These are phyloP conservation scores for Xylaria sp. DNA, from an alignment of 2,329 filamentous ascomycete species.

Conservation along the genomic window DNA sequence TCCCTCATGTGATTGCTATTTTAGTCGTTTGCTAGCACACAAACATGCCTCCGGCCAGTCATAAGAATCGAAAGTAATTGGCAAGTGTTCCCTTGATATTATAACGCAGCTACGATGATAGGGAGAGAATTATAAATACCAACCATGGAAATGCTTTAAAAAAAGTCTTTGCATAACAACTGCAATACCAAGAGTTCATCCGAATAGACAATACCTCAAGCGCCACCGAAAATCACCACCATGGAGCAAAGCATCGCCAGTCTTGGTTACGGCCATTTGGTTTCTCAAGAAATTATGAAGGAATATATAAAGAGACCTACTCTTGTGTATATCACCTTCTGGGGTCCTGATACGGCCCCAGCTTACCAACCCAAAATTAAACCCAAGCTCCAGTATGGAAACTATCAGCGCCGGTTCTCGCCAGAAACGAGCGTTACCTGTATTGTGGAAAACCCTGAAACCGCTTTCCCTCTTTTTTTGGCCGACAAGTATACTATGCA, in stretches of 20 bases:
- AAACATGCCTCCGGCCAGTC: too few relatives aligned
- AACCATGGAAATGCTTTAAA: not conserved
- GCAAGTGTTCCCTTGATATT: too few relatives aligned
- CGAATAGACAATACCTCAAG: not conserved
- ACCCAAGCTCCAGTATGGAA: slow-evolving; percentile 4
- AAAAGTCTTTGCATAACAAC: not conserved
- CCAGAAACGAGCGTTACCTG: not conserved
- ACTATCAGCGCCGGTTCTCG: not conserved
- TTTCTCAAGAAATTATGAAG: not conserved
- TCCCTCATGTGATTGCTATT: too few relatives aligned
- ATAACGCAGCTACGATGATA: not conserved
- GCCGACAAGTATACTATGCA: not conserved
- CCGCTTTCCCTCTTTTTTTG: slow-evolving; percentile 11
- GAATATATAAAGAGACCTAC: slow-evolving; percentile 14
- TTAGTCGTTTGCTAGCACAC: too few relatives aligned
- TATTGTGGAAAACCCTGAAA: slow-evolving; percentile 16
- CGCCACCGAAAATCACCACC: not conserved
- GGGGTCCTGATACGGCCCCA: not conserved
- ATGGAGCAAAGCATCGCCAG: not conserved
- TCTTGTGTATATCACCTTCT: slow-evolving; percentile 22
- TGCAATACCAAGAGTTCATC: not conserved
- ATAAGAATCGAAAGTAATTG: too few relatives aligned
- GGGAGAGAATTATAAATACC: not conserved
- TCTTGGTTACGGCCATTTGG: not conserved
- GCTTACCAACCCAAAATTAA: not conserved